These are phyloP conservation scores for Carex scoparia DNA, from an alignment of 176 grass and related monocot genomes.

Conservation along the genomic window DNA sequence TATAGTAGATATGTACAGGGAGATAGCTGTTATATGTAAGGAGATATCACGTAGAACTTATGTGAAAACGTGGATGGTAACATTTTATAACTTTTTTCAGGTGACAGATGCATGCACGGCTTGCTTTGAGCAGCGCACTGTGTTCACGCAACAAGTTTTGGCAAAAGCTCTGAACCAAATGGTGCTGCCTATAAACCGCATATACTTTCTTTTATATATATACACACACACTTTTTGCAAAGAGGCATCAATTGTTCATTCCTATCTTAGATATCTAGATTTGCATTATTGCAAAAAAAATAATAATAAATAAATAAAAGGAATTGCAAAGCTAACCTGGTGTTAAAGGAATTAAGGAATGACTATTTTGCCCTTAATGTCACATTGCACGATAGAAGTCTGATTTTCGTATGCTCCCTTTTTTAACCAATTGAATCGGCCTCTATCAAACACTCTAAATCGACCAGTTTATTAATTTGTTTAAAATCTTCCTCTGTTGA, in stretches of 20 bases:
- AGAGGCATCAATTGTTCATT: not conserved
- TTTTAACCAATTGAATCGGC: not conserved
- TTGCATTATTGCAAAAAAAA: not conserved
- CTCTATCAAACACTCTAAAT: not conserved
- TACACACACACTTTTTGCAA: not conserved
- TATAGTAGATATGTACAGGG: not conserved
- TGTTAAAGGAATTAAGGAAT: not conserved
- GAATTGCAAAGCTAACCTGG: not conserved
- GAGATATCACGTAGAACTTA: not conserved
- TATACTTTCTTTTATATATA: not conserved
- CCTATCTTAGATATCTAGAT: not conserved
- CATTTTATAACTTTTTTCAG: slow-evolving; percentile 45
- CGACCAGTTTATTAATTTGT: slow-evolving; percentile 23
- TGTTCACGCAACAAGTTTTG: slow-evolving; percentile 99
- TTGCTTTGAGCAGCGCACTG: slow-evolving; percentile 95
- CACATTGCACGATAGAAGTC: not conserved
- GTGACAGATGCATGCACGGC: slow-evolving; percentile 91
- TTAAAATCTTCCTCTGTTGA: slow-evolving; percentile 5
- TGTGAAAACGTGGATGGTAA: not conserved
- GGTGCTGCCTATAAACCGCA: slow-evolving; percentile 36
- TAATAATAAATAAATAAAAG: too few species aligned
- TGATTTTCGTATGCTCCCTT: not conserved
- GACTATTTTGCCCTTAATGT: not conserved
- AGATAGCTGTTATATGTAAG: not conserved
- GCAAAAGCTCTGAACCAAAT: slow-evolving; percentile 83